phyloP scores from a whole-genome alignment of 768 basidiomycete genomes.

The Suillus occidentalis region DNA sequence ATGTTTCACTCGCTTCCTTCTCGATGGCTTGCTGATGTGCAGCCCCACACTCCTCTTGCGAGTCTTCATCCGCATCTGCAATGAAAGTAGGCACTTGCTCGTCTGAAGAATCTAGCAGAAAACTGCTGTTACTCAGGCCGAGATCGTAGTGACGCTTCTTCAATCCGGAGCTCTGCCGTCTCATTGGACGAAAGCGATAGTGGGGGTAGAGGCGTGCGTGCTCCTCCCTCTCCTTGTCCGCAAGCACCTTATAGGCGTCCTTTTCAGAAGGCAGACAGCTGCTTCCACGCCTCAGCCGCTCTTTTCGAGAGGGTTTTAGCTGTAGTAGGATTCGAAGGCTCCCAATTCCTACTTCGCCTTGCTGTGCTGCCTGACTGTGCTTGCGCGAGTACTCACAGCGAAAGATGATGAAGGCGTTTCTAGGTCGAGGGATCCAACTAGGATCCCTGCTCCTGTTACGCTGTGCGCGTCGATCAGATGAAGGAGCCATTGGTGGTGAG shows the following conservation, averaged over 20 bases:
- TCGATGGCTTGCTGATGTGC: not conserved
- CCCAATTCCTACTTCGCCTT: constrained; percentile 33
- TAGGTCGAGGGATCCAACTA: constrained; percentile 63
- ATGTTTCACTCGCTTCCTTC: constrained; percentile 2
- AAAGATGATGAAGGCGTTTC: constrained; percentile 73
- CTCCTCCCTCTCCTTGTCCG: constrained; percentile 54
- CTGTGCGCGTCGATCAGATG: constrained; percentile 40
- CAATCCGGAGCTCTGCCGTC: constrained; percentile 30
- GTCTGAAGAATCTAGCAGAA: not conserved
- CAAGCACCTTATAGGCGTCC: constrained; percentile 50
- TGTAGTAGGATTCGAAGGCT: constrained; percentile 16
- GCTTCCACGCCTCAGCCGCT: constrained; percentile 74
- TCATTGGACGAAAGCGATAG: constrained; percentile 63
- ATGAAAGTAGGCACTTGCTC: not conserved
- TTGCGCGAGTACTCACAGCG: constrained; percentile 61
- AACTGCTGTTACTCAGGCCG: constrained; percentile 15
- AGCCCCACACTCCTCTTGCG: not conserved
- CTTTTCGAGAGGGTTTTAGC: constrained; percentile 72
- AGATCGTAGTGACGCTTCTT: constrained; percentile 19
- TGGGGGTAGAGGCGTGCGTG: constrained; percentile 59
- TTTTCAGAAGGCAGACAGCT: constrained; percentile 48
- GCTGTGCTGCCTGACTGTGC: constrained; percentile 38
- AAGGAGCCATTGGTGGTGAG: constrained; percentile 26
- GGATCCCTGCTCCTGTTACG: constrained; percentile 48
- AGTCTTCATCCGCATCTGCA: not conserved